phyloP scores from a whole-genome alignment of 495 filamentous ascomycete genomes.

The Tetracladium setigerum region DNA sequence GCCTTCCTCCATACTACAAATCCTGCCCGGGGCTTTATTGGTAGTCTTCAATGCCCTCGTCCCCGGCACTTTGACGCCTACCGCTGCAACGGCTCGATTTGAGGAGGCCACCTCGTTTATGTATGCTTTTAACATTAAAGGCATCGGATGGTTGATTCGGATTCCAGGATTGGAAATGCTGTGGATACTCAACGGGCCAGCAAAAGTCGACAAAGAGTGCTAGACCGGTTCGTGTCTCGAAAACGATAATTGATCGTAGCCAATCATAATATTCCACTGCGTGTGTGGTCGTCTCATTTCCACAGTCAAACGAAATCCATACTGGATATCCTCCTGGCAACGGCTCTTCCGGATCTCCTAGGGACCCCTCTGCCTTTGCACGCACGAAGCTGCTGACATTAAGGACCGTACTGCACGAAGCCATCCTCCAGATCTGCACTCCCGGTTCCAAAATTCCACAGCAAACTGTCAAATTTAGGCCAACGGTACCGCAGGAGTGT shows the following conservation, averaged over 20 bases:
- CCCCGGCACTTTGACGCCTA: too few species aligned
- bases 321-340: background rate
- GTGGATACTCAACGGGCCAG: background rate
- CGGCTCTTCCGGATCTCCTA: conserved; percentile 5
- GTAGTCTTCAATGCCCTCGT: too few species aligned
- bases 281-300: conserved; percentile 10
- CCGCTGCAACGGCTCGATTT: too few species aligned
- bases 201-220: background rate
- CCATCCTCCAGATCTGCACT: background rate
- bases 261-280: background rate
- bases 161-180: too few species aligned
- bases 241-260: background rate
- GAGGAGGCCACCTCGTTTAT: background rate
- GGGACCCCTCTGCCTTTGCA: background rate
- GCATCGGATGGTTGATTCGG: too few species aligned
- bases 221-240: conserved; percentile 2
- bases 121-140: background rate
- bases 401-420: background rate
- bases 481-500: background rate
- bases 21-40: too few species aligned
- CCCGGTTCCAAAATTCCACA: background rate
- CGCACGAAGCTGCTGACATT: background rate
- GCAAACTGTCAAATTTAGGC: background rate
- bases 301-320: conserved; percentile 12
- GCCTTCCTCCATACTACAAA: too few species aligned